Evolutionary conservation across 306 rosid species (phyloP).

Genomic region (Mucuna pruriens): DNA sequence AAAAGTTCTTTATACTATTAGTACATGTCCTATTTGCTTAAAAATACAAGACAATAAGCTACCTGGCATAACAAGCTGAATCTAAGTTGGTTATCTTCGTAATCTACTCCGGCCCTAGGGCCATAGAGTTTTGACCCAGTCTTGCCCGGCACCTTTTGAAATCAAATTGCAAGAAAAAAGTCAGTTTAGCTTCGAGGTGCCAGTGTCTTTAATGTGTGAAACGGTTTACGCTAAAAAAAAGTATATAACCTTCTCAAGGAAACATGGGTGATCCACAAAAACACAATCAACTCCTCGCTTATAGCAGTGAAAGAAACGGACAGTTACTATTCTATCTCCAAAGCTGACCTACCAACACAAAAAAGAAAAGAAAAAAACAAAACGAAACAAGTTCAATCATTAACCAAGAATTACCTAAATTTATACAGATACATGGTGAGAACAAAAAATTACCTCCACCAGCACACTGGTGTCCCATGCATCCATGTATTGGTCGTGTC

Average conservation of each 20-base stretch:
- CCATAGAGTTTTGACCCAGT: conserved; percentile 76
- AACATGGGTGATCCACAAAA: conserved; percentile 75
- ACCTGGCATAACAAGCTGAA: conserved; percentile 81
- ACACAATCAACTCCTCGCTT: conserved; percentile 85
- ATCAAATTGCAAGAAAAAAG: background rate
- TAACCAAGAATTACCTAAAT: background rate
- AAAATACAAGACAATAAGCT: conserved; percentile 17
- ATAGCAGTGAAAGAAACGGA: conserved; percentile 74
- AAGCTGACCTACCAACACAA: conserved; percentile 51
- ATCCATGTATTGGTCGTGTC: conserved; percentile 82
- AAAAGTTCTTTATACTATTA: too few species aligned
- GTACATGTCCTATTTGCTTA: too few species aligned
- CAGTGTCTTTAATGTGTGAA: background rate
- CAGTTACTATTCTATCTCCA: conserved; percentile 58
- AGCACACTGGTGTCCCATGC: conserved; percentile 76
- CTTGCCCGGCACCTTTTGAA: conserved; percentile 78
- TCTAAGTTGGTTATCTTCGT: conserved; percentile 67
- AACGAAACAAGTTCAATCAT: background rate
- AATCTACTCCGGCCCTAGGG: conserved; percentile 68
- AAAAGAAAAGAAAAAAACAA: background rate
- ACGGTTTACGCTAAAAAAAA: conserved; percentile 17
- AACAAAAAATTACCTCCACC: conserved; percentile 54
- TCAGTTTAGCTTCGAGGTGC: conserved; percentile 18
- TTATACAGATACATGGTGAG: background rate
- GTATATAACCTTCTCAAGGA: conserved; percentile 67